Percentiles rank a stretch among this genome's conserved stretches.
Conservation (phyloP, 78 protist genomes). For the Dictyostelium citrinum region DNA sequence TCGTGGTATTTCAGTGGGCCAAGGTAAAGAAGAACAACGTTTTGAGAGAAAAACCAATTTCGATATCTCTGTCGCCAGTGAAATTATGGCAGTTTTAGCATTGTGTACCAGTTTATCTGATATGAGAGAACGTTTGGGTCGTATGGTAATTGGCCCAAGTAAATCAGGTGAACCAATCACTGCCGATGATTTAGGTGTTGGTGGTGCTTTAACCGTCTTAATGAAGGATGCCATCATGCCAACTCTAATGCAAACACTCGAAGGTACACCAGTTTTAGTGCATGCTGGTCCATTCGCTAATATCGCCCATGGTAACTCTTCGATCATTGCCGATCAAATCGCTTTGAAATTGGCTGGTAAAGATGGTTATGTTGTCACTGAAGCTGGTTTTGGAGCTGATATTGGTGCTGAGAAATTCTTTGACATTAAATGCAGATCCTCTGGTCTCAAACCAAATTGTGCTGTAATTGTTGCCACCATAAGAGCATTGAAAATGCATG, state of each 20-base stretch:
- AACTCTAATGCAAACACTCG: constrained; percentile 96
- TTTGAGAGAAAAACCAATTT: constrained; percentile 86
- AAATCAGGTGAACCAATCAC: constrained; percentile 90
- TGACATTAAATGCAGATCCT: constrained; percentile 96
- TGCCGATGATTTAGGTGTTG: constrained; percentile 96
- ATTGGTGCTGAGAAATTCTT: constrained; percentile 98
- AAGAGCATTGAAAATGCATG: constrained; percentile 98
- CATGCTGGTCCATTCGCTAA: constrained; percentile 99
- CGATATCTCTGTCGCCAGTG: constrained; percentile 98
- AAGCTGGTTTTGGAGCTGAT: constrained; percentile 97
- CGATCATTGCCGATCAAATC: constrained; percentile 95
- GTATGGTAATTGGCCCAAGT: constrained; percentile 84
- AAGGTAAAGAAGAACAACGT: constrained; percentile 91
- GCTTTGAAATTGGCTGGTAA: constrained; percentile 96
- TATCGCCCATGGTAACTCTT: constrained; percentile 97
- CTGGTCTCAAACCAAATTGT: constrained; percentile 88
- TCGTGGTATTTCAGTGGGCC: constrained; percentile 95
- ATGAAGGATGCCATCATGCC: constrained; percentile 97
- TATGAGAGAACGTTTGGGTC: constrained; percentile 88
- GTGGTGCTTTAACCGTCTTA: constrained; percentile 95
- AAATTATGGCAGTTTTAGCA: constrained; percentile 98
- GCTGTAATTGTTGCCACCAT: constrained; percentile 95
- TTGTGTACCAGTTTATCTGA: constrained; percentile 86
- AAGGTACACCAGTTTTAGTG: constrained; percentile 95
- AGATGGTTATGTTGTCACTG: constrained; percentile 96